Evolutionary conservation across 805 yeast genomes (phyloP), one percentile per base, ranked within the genome.

Genomic region (Kazachstania bromeliacearum): DNA sequence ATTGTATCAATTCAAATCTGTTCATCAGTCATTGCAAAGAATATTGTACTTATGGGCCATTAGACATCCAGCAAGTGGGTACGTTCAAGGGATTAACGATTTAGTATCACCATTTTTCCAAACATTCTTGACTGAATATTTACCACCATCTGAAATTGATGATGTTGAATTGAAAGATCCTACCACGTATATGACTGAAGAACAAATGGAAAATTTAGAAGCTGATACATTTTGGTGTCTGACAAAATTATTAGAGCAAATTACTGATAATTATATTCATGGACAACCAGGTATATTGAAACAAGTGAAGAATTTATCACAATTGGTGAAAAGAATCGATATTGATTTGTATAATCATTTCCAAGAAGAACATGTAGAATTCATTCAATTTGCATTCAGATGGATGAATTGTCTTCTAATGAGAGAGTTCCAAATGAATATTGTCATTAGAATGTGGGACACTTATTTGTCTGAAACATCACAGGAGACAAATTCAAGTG

Each of bases 381-480:
- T 92, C 52, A 76, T 92, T 44, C 98, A 92, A 60, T 92, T 92
- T 59, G 76, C 96, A 15, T 92, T 92, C 64, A 70, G 98, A 47
- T 92, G 98, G 98, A 92, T 92, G 97, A 92, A 92, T 61, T 92
- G 98, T 64, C 65, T 92, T 51, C 64, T 92, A 34, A 92, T 92
- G 98, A 74, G 98, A 46, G 98, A 92, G 51, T 68, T 92, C 31
- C 75, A 79, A 28, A 76, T 92, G 51, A 65, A 66, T 21, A 73
- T 85, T 41, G 82, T 88, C 4, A 77, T 88, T 16, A 69, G 98
- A 38, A 89, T 92, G 95, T 92, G 98, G 97, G 98, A 92, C 55
- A 88, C 98, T 0, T 92, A 92, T 57, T 58, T 83, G 3, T 72
- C 84, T 34, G 87, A 83, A 52, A 71, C 73, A 15, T 59, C 63